phyloP scores from a whole-genome alignment of 2,329 filamentous ascomycete species.

The Hypoxylon sp. region DNA sequence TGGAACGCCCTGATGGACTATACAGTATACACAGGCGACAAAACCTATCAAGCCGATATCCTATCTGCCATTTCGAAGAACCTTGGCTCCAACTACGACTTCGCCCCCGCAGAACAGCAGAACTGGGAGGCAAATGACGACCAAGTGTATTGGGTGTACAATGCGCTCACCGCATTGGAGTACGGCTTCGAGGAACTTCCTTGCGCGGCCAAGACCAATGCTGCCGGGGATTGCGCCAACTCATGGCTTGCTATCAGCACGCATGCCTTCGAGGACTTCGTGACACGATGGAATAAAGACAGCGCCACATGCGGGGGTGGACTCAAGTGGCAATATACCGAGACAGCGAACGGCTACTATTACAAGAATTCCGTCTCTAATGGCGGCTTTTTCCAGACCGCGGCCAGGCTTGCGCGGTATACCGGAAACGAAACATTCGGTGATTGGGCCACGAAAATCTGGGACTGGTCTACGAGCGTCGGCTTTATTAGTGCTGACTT shows the following conservation, averaged over 20 bases:
- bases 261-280: constrained; percentile 65
- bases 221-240: constrained; percentile 57
- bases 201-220: constrained; percentile 46
- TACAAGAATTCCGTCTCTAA: constrained; percentile 64
- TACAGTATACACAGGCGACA: constrained; percentile 47
- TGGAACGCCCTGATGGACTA: constrained; percentile 51
- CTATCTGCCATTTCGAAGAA: constrained; percentile 44
- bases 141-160: constrained; percentile 65
- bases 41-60: constrained; percentile 46
- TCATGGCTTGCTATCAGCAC: constrained; percentile 64
- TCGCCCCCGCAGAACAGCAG: constrained; percentile 42
- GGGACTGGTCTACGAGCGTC: constrained; percentile 59
- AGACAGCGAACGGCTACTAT: constrained; percentile 69
- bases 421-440: constrained; percentile 70
- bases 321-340: constrained; percentile 71
- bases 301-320: constrained; percentile 65
- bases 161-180: constrained; percentile 62
- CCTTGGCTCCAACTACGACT: constrained; percentile 47
- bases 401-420: constrained; percentile 67
- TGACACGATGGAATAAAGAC: constrained; percentile 66
- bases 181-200: constrained; percentile 56
- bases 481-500: constrained; percentile 56
- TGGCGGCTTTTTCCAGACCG: constrained; percentile 55
- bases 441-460: constrained; percentile 68
- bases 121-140: constrained; percentile 60